Evolutionary conservation across 768 basidiomycete species (phyloP).

Genomic region (Sarcodon aspratus): DNA sequence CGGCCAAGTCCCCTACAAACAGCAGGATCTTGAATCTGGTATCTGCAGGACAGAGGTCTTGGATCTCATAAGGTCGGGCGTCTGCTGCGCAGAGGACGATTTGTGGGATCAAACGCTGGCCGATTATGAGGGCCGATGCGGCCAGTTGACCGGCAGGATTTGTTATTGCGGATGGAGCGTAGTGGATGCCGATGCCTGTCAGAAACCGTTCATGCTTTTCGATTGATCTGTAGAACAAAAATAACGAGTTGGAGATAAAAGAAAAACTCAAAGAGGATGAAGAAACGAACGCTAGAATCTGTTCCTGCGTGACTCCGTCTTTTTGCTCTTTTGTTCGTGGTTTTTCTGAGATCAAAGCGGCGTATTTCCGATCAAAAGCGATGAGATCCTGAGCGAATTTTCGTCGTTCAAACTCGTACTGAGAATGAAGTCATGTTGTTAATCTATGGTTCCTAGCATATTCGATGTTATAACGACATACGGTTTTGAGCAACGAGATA

Average conservation of each 20-base stretch:
- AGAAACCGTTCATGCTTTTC: conserved; percentile 33
- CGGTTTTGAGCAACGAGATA: conserved; percentile 32
- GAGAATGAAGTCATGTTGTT: neutral
- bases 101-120: conserved; percentile 40
- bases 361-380: conserved; percentile 39
- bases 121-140: conserved; percentile 30
- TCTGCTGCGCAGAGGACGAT: conserved; percentile 35
- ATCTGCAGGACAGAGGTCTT: conserved; percentile 37
- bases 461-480: conserved; percentile 13
- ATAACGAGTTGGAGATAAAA: too few relatives aligned
- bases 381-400: conserved; percentile 45
- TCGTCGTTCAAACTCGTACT: conserved; percentile 45
- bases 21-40: conserved; percentile 37
- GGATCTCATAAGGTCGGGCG: conserved; percentile 33
- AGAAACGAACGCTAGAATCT: conserved; percentile 29
- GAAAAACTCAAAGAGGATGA: too few relatives aligned
- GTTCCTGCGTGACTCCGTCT: conserved; percentile 36
- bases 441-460: too few relatives aligned
- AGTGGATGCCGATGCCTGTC: conserved; percentile 40
- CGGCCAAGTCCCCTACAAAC: conserved; percentile 27
- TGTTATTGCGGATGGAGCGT: conserved; percentile 28
- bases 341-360: conserved; percentile 42
- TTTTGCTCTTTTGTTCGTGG: conserved; percentile 24
- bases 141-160: conserved; percentile 20
- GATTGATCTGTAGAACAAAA: conserved; percentile 23